These are phyloP conservation scores for Fistulifera solaris DNA, from an alignment of 108 stramenopile species.

Conservation along the genomic window DNA sequence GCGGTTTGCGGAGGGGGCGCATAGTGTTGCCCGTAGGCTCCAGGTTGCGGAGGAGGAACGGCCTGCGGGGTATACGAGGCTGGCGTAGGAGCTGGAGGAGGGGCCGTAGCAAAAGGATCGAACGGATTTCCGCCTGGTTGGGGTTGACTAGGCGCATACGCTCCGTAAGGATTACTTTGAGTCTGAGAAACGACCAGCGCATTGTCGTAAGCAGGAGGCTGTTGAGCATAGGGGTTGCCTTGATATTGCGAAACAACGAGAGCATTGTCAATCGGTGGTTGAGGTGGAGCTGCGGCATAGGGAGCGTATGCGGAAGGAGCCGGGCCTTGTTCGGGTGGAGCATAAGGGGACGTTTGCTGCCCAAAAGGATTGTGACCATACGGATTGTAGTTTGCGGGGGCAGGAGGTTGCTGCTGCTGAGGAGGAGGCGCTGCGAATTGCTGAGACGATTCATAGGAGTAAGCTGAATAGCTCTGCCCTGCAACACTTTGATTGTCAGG, in stretches of 20 bases:
- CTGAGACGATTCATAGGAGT: background rate
- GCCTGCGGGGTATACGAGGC: too few relatives aligned
- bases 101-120: slow-evolving; percentile 10
- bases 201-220: background rate
- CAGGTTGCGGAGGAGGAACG: slow-evolving; percentile 18
- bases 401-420: background rate
- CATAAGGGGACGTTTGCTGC: slow-evolving; percentile 1
- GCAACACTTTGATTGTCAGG: too few relatives aligned
- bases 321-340: too few relatives aligned
- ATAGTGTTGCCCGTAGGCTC: slow-evolving; percentile 5
- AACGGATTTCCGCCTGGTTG: slow-evolving; percentile 5
- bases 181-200: background rate
- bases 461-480: background rate
- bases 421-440: background rate
- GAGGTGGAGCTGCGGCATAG: background rate
- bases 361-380: background rate
- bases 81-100: too few relatives aligned
- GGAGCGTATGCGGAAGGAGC: background rate
- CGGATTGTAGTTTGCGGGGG: background rate
- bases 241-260: background rate
- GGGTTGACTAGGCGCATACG: slow-evolving; percentile 5
- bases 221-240: background rate
- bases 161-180: background rate
- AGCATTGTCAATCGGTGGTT: background rate
- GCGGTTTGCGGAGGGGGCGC: slow-evolving; percentile 12